These are phyloP conservation scores for Camelina neglecta DNA, from an alignment of 345 rosid species.

Conservation along the genomic window DNA sequence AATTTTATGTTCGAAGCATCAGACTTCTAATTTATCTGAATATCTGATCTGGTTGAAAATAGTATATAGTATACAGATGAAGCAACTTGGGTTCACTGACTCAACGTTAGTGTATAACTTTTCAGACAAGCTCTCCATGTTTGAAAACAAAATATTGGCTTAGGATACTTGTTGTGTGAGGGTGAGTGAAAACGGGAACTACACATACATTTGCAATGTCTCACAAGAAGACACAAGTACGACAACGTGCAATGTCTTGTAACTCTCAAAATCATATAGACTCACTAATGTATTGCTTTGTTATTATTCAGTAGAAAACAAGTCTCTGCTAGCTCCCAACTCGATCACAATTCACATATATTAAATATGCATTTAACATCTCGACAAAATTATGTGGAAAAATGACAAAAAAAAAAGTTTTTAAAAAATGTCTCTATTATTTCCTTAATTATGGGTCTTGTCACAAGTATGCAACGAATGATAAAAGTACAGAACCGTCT, in stretches of 20 bases:
- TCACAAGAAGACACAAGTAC: conserved; percentile 42
- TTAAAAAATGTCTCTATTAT: conserved; percentile 31
- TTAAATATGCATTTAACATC: conserved; percentile 24
- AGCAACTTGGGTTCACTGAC: conserved; percentile 2
- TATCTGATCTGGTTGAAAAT: not conserved
- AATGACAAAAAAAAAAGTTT: not conserved
- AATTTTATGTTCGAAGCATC: not conserved
- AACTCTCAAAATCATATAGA: conserved; percentile 40
- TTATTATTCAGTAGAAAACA: conserved; percentile 31
- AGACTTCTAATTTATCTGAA: not conserved
- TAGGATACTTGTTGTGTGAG: conserved; percentile 42
- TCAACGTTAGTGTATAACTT: conserved; percentile 1
- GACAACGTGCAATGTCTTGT: conserved; percentile 48
- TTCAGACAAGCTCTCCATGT: conserved; percentile 1
- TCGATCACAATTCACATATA: conserved; percentile 37
- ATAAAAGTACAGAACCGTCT: conserved; percentile 37
- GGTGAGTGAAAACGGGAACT: conserved; percentile 31
- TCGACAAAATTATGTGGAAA: conserved; percentile 33
- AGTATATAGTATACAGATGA: not conserved
- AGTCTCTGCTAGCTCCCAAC: conserved; percentile 23
- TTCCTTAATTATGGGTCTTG: conserved; percentile 36
- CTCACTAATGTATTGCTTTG: conserved; percentile 27
- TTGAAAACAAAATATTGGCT: conserved; percentile 22
- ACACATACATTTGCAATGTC: conserved; percentile 26
- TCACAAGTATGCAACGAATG: conserved; percentile 41